Conservation (phyloP, 352 stramenopile genomes). For the Globisporangium nodosum region DNA sequence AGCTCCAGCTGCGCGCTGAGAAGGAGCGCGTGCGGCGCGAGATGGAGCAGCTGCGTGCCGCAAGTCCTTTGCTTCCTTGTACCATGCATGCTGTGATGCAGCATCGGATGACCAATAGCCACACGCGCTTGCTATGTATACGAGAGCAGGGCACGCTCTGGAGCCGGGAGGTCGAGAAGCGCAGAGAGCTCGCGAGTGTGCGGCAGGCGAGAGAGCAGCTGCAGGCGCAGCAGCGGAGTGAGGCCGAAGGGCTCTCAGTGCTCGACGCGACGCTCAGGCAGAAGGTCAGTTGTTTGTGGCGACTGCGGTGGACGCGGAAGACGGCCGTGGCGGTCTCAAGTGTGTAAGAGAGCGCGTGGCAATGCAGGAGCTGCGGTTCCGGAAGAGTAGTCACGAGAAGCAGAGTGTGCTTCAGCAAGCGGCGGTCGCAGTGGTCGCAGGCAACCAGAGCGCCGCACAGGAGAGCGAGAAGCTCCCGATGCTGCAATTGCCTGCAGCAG, state of each 20-base stretch:
- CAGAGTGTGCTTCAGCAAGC: constrained; percentile 22
- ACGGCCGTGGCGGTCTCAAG: not conserved
- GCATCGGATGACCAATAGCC: not conserved
- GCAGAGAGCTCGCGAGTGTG: constrained; percentile 35
- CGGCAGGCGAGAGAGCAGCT: constrained; percentile 25
- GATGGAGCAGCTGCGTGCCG: constrained; percentile 36
- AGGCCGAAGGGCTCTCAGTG: constrained; percentile 23
- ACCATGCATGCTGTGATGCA: too few relatives aligned
- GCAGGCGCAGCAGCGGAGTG: constrained; percentile 23
- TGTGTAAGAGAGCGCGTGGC: not conserved
- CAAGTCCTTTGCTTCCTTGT: constrained; percentile 6
- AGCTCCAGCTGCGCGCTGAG: constrained; percentile 58
- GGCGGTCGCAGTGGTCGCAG: not conserved
- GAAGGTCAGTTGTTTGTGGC: constrained; percentile 7
- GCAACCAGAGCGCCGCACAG: not conserved
- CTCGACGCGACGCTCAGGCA: constrained; percentile 28
- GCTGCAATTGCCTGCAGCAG: not conserved
- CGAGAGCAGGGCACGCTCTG: constrained; percentile 31
- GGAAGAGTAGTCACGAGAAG: constrained; percentile 13
- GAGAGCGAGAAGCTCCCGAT: not conserved
- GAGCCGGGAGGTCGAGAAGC: constrained; percentile 36
- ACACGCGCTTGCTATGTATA: not conserved
- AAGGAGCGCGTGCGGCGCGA: constrained; percentile 60
- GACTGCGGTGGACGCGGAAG: not conserved
- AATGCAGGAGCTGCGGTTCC: constrained; percentile 26